Evolutionary conservation across 805 yeast genomes (phyloP), one percentile per base, ranked within the genome.

Genomic region (Metschnikowia kofuensis): DNA sequence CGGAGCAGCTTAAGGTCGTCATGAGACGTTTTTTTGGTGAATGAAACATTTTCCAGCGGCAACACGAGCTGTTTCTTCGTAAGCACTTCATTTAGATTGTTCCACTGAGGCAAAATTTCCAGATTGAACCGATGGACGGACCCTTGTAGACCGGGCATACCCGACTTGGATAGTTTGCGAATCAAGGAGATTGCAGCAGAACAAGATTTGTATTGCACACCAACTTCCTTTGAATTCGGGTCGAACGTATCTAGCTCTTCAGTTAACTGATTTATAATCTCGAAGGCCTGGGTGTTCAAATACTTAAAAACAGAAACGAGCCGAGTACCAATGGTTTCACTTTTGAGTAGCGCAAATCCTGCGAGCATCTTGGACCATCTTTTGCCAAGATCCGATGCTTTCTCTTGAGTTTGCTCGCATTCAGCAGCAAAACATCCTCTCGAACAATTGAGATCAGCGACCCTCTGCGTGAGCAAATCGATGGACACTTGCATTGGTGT

Each of bases 151-250:
- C 46, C 42, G 5, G 48, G 30, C 34, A 45, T 40, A 5, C 34
- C 40, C 26, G 50, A 40, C 14, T 44, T 34, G 6, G 35, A 66
- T 3, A 74, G 72, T 32, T 66, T 66, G 44, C 57, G 59, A 15
- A 69, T 59, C n/a, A 71, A 50, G 2, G 63, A 63, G 16, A 71
- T 65, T 6, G 68, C 54, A 44, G 70, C 75, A 60, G 75, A 53
- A 67, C 79, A 59, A 50, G 66, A 16, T 66, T 70, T 60, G 67
- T 76, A 62, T 47, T 62, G 46, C 39, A 62, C 40, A 54, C 67
- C 67, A 57, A 75, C 41, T 50, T 60, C 58, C 50, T 65, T 58
- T 50, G 64, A 48, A 50, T 74, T 37, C 2, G 30, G 13, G 41
- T 41, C 47, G 49, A 58, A 48, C 56, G 58, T 6, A 41, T 53